Conservation (phyloP, 208 protist genomes). For the Acanthamoeba triangularis region DNA sequence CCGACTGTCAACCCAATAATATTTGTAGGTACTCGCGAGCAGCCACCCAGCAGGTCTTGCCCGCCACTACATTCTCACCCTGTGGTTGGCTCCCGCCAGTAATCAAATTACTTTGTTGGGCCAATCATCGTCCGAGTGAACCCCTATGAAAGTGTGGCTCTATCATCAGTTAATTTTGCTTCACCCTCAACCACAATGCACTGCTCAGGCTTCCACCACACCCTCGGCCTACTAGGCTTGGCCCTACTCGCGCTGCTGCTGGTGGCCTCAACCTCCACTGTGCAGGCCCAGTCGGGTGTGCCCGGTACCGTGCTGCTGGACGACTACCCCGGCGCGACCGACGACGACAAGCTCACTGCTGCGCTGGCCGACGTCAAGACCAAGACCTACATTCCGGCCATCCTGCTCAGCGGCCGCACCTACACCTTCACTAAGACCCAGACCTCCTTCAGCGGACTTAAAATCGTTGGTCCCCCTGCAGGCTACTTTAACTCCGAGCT, state of each 20-base stretch:
- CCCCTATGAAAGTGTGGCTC: no score
- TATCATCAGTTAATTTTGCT: no score
- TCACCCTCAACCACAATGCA: no score
- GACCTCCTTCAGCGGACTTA: not conserved
- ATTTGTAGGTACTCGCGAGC: no score
- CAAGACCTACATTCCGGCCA: not conserved
- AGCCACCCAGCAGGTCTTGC: no score
- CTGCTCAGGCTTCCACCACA: no score
- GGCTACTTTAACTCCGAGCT: not conserved
- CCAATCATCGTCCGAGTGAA: no score
- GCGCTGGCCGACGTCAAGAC: constrained; percentile 1
- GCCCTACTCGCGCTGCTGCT: not conserved
- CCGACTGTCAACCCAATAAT: no score
- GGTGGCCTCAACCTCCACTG: no score
- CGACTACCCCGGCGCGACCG: not conserved
- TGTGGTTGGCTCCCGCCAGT: no score
- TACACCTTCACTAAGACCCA: constrained; percentile 24
- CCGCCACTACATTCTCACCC: no score
- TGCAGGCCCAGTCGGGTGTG: not conserved
- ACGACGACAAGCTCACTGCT: not conserved
- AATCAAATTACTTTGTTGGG: no score
- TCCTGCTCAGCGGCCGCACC: not conserved
- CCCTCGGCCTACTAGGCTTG: not conserved
- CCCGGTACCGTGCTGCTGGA: not conserved
- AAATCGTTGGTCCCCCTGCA: not conserved